Base-by-base conservation (phyloP, 176 grass and related monocot genomes). In the Urochloa ruziziensis region DNA sequence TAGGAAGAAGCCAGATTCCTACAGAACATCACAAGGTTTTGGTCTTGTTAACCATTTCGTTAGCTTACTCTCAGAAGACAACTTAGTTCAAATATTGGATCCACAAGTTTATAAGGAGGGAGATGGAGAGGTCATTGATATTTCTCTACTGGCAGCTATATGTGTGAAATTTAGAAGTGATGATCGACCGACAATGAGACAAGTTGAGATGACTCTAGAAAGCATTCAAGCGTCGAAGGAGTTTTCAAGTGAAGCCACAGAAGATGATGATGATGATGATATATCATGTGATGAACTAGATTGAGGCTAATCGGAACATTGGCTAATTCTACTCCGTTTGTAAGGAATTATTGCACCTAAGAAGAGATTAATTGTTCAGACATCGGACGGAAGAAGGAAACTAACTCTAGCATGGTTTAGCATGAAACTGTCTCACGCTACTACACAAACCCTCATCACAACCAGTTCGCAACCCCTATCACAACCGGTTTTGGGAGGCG, bases 1-100 rank as follows among this genome's bases (percentile, higher is more conserved):
- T 19, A 79, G 82, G 65, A 51, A 77, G 11, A 46, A 43, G 32
- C 82, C 87, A 15, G 25, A n/a, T 64, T 89, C 76, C 10, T 70
- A 63, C 59, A 72, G 25, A 73, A 21, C 70, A 29, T 17, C 46
- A 9, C 15, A 49, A 32, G 70, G 70, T 73, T 49, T 73, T 19
- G 15, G 6, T 18, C 69, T 72, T 30, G 25, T 19, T 49, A 49
- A 21, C 7, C 25, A 72, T 72, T 72, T 72, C 32, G 3, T 3
- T 29, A 49, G 25, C 32, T 27, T 72, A 29, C 7, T 49, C 1
- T 30, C 25, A 19, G 43, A 49, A 32, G 42, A 44, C 3, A 72
- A 72, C 27, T 30, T 72, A 32, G 25, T 1, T 8, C 7, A 49
- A 48, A 49, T 72, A 29, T 10, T 72, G 1, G 69, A 49, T 49